phyloP scores from a whole-genome alignment of 306 rosid genomes.

The Ziziphus jujuba region DNA sequence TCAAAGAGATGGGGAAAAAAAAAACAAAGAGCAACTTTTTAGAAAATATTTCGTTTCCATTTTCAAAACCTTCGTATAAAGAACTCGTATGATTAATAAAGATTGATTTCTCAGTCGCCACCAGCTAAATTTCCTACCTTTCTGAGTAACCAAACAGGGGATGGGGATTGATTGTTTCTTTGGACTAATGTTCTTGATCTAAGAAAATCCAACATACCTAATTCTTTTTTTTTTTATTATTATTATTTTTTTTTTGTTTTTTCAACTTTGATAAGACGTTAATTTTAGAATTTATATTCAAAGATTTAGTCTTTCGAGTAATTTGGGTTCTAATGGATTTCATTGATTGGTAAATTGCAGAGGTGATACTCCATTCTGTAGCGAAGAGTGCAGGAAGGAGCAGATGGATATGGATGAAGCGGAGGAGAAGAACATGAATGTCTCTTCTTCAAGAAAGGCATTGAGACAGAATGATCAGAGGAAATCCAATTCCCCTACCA shows the following conservation, averaged over 20 bases:
- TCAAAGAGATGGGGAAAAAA: too few relatives aligned
- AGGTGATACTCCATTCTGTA: constrained; percentile 94
- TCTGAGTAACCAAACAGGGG: constrained; percentile 2
- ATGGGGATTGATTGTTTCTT: neutral
- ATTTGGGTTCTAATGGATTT: constrained; percentile 1
- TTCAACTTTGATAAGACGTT: too few relatives aligned
- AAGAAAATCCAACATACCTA: neutral
- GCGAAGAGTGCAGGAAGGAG: constrained; percentile 84
- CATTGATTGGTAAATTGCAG: constrained; percentile 36
- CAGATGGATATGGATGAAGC: constrained; percentile 78
- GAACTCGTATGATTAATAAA: too few relatives aligned
- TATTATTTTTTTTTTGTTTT: too few relatives aligned
- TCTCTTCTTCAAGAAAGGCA: constrained; percentile 67
- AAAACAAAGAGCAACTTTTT: too few relatives aligned
- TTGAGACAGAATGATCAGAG: constrained; percentile 70
- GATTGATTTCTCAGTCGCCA: too few relatives aligned
- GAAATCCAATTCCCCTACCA: constrained; percentile 59
- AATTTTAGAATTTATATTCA: too few relatives aligned
- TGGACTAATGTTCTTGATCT: neutral
- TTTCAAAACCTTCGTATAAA: too few relatives aligned
- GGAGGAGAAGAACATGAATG: constrained; percentile 62
- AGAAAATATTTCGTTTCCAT: too few relatives aligned
- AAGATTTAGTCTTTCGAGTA: neutral
- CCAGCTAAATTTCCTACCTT: neutral
- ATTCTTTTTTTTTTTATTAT: neutral